Evolutionary conservation across 2,329 filamentous ascomycete genomes (phyloP).

Genomic region (Colletotrichum agaves): DNA sequence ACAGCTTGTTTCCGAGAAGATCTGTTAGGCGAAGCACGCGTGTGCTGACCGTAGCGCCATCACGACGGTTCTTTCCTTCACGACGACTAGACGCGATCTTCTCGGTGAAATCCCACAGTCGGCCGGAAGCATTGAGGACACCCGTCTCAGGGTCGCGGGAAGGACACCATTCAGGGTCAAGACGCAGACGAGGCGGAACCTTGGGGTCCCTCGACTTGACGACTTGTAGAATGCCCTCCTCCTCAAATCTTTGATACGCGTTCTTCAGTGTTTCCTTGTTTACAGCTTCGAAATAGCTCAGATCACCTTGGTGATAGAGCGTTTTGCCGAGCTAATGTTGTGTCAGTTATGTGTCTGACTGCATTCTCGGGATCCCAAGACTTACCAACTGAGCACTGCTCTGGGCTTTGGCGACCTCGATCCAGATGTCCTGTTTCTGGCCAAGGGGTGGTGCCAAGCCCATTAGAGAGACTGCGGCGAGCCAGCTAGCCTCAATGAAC

Average conservation of each 20-base stretch:
- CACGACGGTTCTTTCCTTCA: slow-evolving; percentile 96
- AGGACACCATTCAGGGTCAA: slow-evolving; percentile 81
- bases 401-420: slow-evolving; percentile 81
- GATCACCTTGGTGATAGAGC: slow-evolving; percentile 94
- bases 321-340: slow-evolving; percentile 83
- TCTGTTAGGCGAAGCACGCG: slow-evolving; percentile 84
- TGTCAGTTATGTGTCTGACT: slow-evolving; percentile 33
- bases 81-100: slow-evolving; percentile 83
- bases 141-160: slow-evolving; percentile 70
- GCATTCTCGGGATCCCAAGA: slow-evolving; percentile 9
- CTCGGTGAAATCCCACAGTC: slow-evolving; percentile 92
- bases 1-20: slow-evolving; percentile 75
- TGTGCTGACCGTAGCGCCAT: slow-evolving; percentile 87
- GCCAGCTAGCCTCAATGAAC: slow-evolving; percentile 94
- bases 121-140: slow-evolving; percentile 74
- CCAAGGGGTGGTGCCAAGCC: slow-evolving; percentile 79
- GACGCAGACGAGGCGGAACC: slow-evolving; percentile 69
- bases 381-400: slow-evolving; percentile 82
- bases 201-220: slow-evolving; percentile 75
- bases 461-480: slow-evolving; percentile 88
- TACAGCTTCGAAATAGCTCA: slow-evolving; percentile 97
- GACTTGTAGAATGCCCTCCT: slow-evolving; percentile 87
- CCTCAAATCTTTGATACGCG: slow-evolving; percentile 85
- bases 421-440: slow-evolving; percentile 75
- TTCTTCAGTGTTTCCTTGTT: slow-evolving; percentile 99